Percentiles rank a stretch among this genome's conserved stretches.
These are phyloP conservation scores for Ustilago loliicola DNA, from an alignment of 1,284 basidiomycete genomes.

Conservation along the genomic window DNA sequence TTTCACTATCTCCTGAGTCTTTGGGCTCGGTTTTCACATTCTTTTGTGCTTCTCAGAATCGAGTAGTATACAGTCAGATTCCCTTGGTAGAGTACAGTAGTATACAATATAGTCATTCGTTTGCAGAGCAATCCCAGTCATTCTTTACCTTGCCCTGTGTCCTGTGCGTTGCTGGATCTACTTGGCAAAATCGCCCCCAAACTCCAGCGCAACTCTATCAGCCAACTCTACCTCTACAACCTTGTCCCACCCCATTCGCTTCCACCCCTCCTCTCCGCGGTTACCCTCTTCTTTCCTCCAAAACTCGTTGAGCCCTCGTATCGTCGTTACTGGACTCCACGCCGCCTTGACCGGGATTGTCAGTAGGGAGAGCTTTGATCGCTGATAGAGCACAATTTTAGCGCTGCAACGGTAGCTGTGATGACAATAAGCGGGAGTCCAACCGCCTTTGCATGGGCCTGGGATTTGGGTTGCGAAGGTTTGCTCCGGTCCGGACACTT, in stretches of 20 bases:
- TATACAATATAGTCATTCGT: slow-evolving; percentile 5
- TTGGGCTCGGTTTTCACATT: background rate
- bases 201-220: slow-evolving; percentile 48
- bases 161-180: slow-evolving; percentile 2
- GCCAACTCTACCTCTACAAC: slow-evolving; percentile 10
- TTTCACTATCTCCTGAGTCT: slow-evolving; percentile 2
- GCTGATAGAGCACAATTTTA: slow-evolving; percentile 15
- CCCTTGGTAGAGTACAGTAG: background rate
- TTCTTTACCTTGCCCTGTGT: background rate
- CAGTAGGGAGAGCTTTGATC: background rate
- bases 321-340: background rate
- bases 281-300: background rate
- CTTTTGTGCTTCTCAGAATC: background rate
- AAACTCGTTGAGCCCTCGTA: background rate
- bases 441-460: slow-evolving; percentile 28
- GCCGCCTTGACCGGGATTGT: background rate
- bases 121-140: background rate
- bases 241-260: slow-evolving; percentile 20
- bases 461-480: slow-evolving; percentile 44
- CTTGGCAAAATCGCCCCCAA: slow-evolving; percentile 43
- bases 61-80: background rate
- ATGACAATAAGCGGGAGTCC: slow-evolving; percentile 45
- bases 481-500: slow-evolving; percentile 15
- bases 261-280: slow-evolving; percentile 6
- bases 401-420: slow-evolving; percentile 41